Percentiles rank a stretch among this genome's conserved stretches.
Evolutionary conservation across 352 stramenopile genomes (phyloP).

Genomic region (Aphanomyces euteiches): DNA sequence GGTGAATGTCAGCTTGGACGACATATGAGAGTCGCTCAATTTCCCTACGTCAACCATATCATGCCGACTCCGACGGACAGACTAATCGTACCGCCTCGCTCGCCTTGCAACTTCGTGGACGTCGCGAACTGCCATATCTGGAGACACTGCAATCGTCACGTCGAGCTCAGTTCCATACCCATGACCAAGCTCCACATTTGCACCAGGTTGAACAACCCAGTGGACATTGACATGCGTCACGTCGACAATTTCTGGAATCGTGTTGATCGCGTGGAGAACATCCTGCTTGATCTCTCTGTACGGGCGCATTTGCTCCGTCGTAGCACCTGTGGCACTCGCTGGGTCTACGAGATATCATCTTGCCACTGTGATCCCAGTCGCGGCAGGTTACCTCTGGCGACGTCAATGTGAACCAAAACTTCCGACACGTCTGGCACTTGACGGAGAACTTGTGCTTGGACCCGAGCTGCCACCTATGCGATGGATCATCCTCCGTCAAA

Average conservation of each 20-base stretch:
- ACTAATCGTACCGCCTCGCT: conserved; percentile 49
- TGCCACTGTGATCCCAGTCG: not conserved
- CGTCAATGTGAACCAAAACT: conserved; percentile 84
- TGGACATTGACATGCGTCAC: conserved; percentile 82
- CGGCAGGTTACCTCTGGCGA: conserved; percentile 32
- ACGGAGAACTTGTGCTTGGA: conserved; percentile 64
- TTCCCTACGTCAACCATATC: conserved; percentile 38
- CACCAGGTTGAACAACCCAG: conserved; percentile 37
- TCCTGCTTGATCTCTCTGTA: conserved; percentile 74
- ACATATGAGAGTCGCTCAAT: conserved; percentile 80
- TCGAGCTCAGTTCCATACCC: conserved; percentile 68
- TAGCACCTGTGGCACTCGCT: conserved; percentile 35
- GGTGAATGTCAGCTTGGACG: conserved; percentile 71
- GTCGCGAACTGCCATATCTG: conserved; percentile 70
- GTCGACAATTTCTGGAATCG: conserved; percentile 62
- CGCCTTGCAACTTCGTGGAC: conserved; percentile 68
- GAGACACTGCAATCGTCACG: conserved; percentile 70
- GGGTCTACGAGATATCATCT: conserved; percentile 35
- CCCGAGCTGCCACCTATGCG: conserved; percentile 54
- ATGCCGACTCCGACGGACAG: not conserved
- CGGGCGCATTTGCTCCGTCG: conserved; percentile 61
- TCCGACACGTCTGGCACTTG: conserved; percentile 77
- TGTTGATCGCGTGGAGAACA: conserved; percentile 53
- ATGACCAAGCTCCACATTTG: conserved; percentile 42
- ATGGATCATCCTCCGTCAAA: not conserved